These are phyloP conservation scores for Millerozyma miso DNA, from an alignment of 805 yeast species.

Conservation along the genomic window DNA sequence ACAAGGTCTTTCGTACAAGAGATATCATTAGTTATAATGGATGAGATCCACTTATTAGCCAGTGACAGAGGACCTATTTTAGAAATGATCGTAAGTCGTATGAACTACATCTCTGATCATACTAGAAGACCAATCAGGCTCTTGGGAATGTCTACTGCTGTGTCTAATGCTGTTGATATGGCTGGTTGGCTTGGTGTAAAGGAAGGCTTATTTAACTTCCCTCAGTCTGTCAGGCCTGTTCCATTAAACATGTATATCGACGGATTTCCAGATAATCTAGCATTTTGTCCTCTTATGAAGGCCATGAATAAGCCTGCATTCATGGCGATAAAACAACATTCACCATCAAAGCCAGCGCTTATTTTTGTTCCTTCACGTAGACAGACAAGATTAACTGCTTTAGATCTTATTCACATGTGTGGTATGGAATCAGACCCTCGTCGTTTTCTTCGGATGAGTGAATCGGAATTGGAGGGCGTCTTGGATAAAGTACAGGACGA, in stretches of 20 bases:
- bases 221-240: constrained; percentile 79
- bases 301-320: constrained; percentile 88
- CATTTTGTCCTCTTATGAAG: constrained; percentile 81
- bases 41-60: constrained; percentile 78
- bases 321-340: constrained; percentile 87
- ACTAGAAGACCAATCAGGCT: constrained; percentile 61
- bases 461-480: constrained; percentile 51
- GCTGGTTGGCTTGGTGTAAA: constrained; percentile 79
- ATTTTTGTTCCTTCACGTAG: constrained; percentile 83
- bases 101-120: constrained; percentile 65
- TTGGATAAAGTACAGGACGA: constrained; percentile 70
- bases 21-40: constrained; percentile 76
- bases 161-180: constrained; percentile 80
- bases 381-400: constrained; percentile 76
- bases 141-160: constrained; percentile 81
- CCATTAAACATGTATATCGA: constrained; percentile 85
- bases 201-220: constrained; percentile 74
- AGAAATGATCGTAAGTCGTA: constrained; percentile 85
- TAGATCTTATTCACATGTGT: constrained; percentile 72
- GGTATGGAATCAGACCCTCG: constrained; percentile 77
- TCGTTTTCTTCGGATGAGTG: constrained; percentile 63
- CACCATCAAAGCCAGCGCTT: constrained; percentile 78
- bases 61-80: constrained; percentile 84
- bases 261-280: constrained; percentile 78
- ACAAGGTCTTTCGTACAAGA: constrained; percentile 71